Conservation (phyloP, 768 basidiomycete species). For the Plicaturopsis crispa region DNA sequence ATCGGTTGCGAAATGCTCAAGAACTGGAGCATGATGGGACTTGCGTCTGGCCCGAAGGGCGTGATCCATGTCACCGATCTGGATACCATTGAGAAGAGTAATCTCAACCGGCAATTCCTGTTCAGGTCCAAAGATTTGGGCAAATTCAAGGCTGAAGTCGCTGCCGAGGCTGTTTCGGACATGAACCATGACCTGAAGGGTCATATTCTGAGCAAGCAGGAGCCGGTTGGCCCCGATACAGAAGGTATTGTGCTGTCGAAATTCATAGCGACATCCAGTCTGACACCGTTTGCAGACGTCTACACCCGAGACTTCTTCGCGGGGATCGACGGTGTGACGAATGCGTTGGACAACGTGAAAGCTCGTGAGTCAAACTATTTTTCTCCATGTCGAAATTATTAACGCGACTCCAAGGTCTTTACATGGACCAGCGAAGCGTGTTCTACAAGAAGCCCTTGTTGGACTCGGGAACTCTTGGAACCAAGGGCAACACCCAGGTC, state of each 20-base stretch:
- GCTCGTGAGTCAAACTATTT: slow-evolving; percentile 59
- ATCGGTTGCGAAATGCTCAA: slow-evolving; percentile 99
- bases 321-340: slow-evolving; percentile 87
- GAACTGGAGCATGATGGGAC: slow-evolving; percentile 99
- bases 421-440: slow-evolving; percentile 98
- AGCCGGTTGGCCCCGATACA: slow-evolving; percentile 86
- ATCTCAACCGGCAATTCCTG: slow-evolving; percentile 95
- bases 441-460: slow-evolving; percentile 94
- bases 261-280: too few species aligned
- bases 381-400: too few species aligned
- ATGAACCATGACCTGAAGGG: slow-evolving; percentile 92
- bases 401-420: slow-evolving; percentile 82
- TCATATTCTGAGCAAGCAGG: slow-evolving; percentile 84
- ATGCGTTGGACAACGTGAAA: slow-evolving; percentile 94
- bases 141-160: slow-evolving; percentile 95
- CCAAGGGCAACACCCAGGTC: slow-evolving; percentile 96
- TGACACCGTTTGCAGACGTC: slow-evolving; percentile 43
- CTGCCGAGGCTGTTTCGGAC: slow-evolving; percentile 81
- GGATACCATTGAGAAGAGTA: slow-evolving; percentile 99
- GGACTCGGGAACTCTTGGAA: slow-evolving; percentile 96
- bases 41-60: slow-evolving; percentile 74
- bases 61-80: slow-evolving; percentile 91
- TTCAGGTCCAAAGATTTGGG: slow-evolving; percentile 96
- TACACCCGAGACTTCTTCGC: slow-evolving; percentile 89
- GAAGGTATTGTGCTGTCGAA: too few species aligned